Base-by-base conservation (phyloP, 2,329 filamentous ascomycete species). In the Sporothrix humicola region DNA sequence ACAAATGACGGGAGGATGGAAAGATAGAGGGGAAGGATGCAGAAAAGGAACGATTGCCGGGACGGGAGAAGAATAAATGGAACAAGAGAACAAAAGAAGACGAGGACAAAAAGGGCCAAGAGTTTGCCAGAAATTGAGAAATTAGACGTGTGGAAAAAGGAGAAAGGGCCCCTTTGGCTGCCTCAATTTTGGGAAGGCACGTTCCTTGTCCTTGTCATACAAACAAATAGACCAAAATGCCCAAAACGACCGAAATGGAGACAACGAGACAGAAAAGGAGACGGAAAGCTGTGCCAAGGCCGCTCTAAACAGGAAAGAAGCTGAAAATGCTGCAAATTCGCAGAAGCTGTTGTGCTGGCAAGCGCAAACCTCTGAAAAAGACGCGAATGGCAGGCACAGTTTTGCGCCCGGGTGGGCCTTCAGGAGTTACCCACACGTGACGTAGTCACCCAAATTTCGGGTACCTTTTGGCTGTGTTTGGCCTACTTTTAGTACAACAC, bases 291-390 rank as follows among this genome's bases (percentile, higher is more conserved):
- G 17, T 48, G 46, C 46, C 66, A 52, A 54, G 44, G 52, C 31
- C 63, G 12, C 42, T 31, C 12, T 23, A 70, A 46, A 70, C n/a
- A 31, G 23, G 46, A 68, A 68, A 17, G 65, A 66, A 66, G 61
- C 42, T 48, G 61, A 46, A 37, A 37, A 37, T 37, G 31, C 31
- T 37, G 31, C 31, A 37, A 37, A 66, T 66, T 66, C n/a, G 12
- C 42, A 13, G 48, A 48, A 48, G 61, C 61, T 66, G 31, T 37
- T 37, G 7, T 44, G 46, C 65, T n/a, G 46, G 15, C n/a, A 9
- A 37, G 31, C 31, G 31, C 31, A 37, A 3, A 37, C 31, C 31
- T 37, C 31, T 37, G 31, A 5, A 37, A 37, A 37, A 37, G 4
- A 37, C 31, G 31, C 46, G n/a, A 68, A 23, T 52, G 65, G 44